Evolutionary conservation across 2,329 filamentous ascomycete species (phyloP), one percentile per base, ranked within the genome.

Genomic region (Polytolypa hystricis): DNA sequence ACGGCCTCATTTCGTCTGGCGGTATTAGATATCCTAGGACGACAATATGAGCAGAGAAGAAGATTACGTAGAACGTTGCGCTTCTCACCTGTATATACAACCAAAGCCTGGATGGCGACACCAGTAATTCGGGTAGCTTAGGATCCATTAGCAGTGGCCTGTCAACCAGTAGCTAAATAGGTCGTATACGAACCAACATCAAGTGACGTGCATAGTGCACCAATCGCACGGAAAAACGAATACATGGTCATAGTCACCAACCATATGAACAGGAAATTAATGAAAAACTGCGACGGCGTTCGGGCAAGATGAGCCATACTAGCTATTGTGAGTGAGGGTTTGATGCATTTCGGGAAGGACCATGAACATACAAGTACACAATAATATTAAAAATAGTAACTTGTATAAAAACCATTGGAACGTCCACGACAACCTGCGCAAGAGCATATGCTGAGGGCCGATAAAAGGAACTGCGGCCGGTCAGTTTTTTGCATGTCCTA

Each of bases 231-330:
- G 52, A 73, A 73, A 38, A 70, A 71, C 2, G 66, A 63, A 38
- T 74, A 73, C 48, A 72, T 74, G 1, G 60, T 64, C 59, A 73
- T 66, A 0, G 73, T 73, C 10, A 70, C 57, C 0, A 61, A 50
- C 47, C 70, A 77, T 12, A 73, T 61, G 8, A 74, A 65, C 2
- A 79, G 51, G 0, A 74, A 54, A 14, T 64, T 69, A 37, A 78
- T 77, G 50, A 79, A 79, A 49, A 78, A 79, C 33, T 78, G 73
- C 1, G 71, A 73, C 0, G 73, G 56, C 0, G 72, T 74, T 19
- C 70, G 58, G 15, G 67, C 57, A 5, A 79, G 61, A 28, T 69
- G 66, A 1, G 69, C 56, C 72, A 78, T 75, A 38, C 60, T 62
- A 19, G 5, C 29, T 10, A 18, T 12, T 3, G 16, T 37, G 21